phyloP scores from a whole-genome alignment of 2,329 filamentous ascomycete species.

The Phyllosticta paracitricarpa region DNA sequence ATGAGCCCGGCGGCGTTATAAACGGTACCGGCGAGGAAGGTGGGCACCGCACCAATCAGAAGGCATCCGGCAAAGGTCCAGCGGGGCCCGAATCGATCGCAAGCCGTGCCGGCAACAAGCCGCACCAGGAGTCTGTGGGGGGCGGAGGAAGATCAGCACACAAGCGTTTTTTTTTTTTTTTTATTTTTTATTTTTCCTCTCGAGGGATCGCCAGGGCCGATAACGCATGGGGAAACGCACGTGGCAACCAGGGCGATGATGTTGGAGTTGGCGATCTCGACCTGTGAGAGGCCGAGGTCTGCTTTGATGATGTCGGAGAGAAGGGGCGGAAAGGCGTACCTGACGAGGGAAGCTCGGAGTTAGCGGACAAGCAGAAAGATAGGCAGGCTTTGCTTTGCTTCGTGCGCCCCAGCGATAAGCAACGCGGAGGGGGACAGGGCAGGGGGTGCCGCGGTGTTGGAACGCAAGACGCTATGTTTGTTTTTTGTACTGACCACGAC shows the following conservation, averaged over 20 bases:
- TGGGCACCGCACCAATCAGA: slow-evolving; percentile 69
- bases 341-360: slow-evolving; percentile 13
- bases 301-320: slow-evolving; percentile 69
- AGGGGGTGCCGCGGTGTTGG: not conserved
- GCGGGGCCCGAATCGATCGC: slow-evolving; percentile 74
- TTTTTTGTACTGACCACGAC: slow-evolving; percentile 49
- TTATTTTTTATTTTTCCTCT: slow-evolving; percentile 39
- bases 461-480: not conserved
- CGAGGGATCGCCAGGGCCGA: not conserved
- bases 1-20: slow-evolving; percentile 59
- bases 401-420: not conserved
- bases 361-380: not conserved
- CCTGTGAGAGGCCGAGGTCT: slow-evolving; percentile 61
- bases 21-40: slow-evolving; percentile 70
- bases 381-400: not conserved
- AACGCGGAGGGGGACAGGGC: not conserved
- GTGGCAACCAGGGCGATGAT: slow-evolving; percentile 59
- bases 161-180: slow-evolving; percentile 44
- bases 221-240: slow-evolving; percentile 26
- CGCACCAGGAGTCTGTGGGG: slow-evolving; percentile 55
- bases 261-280: slow-evolving; percentile 78
- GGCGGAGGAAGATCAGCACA: slow-evolving; percentile 7
- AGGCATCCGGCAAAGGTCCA: slow-evolving; percentile 68
- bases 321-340: slow-evolving; percentile 84
- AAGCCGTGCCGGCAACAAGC: slow-evolving; percentile 69